These are phyloP conservation scores for Austroboletus eburneus DNA, from an alignment of 768 basidiomycete species.

Conservation along the genomic window DNA sequence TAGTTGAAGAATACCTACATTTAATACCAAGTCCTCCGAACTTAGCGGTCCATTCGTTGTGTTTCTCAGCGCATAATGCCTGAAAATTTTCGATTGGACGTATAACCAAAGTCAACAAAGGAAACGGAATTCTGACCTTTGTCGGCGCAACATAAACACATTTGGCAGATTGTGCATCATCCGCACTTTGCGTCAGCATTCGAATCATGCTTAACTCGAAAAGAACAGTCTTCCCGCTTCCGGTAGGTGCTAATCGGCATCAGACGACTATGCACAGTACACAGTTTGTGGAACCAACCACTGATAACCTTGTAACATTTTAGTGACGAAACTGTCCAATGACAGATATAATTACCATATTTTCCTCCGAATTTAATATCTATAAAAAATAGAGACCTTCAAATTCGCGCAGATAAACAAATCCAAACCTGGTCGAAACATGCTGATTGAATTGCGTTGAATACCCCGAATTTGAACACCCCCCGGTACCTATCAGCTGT, in stretches of 20 bases:
- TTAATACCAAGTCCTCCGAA: constrained; percentile 72
- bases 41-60: constrained; percentile 78
- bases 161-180: constrained; percentile 41
- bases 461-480: constrained; percentile 84
- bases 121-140: constrained; percentile 54
- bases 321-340: constrained; percentile 3
- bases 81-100: constrained; percentile 26
- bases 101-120: background rate
- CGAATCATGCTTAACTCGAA: constrained; percentile 90
- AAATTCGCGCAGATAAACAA: background rate
- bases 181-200: constrained; percentile 48
- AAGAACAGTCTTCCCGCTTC: constrained; percentile 92
- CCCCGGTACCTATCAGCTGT: constrained; percentile 77
- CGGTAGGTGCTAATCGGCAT: constrained; percentile 73
- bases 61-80: constrained; percentile 86
- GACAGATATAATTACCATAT: constrained; percentile 45
- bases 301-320: constrained; percentile 56
- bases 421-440: constrained; percentile 67
- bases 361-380: constrained; percentile 58
- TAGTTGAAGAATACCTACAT: constrained; percentile 43
- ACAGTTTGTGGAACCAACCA: constrained; percentile 37
- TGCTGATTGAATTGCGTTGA: constrained; percentile 87
- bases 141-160: constrained; percentile 94
- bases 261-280: constrained; percentile 2
- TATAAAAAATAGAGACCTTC: constrained; percentile 24